These are phyloP conservation scores for Trametes cinnabarina DNA, from an alignment of 768 basidiomycete genomes.

Conservation along the genomic window DNA sequence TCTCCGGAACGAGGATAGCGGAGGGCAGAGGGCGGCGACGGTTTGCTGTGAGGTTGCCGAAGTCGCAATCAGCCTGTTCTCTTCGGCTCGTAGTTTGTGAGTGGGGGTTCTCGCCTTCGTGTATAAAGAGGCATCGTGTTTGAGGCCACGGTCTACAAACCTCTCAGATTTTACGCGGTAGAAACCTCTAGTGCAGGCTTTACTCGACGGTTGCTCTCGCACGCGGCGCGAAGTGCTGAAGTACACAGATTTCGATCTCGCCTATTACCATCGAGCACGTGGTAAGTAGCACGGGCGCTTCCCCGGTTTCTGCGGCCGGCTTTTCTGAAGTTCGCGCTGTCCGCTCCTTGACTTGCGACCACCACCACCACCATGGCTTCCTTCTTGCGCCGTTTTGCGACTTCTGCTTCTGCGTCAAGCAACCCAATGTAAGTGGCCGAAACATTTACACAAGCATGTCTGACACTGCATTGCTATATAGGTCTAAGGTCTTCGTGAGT, in stretches of 20 bases:
- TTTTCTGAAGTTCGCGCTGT: background rate
- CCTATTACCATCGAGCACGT: background rate
- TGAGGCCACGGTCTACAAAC: too few relatives aligned
- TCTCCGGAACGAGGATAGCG: constrained; percentile 1
- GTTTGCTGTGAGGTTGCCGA: background rate
- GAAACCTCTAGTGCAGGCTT: background rate
- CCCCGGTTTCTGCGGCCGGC: background rate
- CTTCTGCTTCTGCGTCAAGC: constrained; percentile 41
- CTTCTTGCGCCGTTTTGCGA: constrained; percentile 50
- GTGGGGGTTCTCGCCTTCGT: background rate
- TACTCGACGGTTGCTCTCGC: background rate
- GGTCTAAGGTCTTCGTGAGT: constrained; percentile 36
- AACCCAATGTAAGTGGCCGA: constrained; percentile 20
- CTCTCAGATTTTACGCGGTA: too few relatives aligned
- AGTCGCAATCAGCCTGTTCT: background rate
- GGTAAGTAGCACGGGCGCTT: background rate
- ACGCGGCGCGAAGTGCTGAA: background rate
- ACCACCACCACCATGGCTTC: constrained; percentile 40
- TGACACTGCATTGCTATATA: constrained; percentile 5
- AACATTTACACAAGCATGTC: too few relatives aligned
- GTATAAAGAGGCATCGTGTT: background rate
- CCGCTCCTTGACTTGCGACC: background rate
- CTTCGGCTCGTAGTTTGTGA: background rate
- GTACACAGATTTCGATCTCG: background rate
- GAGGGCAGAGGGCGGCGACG: background rate